A percentile compares a stretch with the other conserved stretches of the same genome.
Conservation (phyloP, 2,329 filamentous ascomycete genomes). For the Erysiphe neolycopersici region DNA sequence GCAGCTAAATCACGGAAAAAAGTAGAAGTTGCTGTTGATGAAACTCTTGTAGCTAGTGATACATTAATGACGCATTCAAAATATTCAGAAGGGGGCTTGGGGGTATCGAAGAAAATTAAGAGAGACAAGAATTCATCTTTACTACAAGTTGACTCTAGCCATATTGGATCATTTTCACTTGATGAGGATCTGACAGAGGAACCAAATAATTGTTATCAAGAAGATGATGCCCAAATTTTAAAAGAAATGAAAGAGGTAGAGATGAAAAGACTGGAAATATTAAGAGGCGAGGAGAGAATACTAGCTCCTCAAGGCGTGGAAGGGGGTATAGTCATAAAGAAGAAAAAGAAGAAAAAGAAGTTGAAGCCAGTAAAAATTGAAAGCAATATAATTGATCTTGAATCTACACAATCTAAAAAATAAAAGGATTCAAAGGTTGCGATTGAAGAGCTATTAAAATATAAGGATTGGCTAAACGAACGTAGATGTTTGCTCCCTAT, state of each 20-base stretch:
- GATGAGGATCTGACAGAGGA: conserved; percentile 20
- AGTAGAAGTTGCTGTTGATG: conserved; percentile 45
- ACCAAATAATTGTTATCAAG: conserved; percentile 31
- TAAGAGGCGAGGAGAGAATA: conserved; percentile 49
- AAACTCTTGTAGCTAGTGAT: conserved; percentile 34
- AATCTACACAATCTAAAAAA: neutral
- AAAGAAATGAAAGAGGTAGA: conserved; percentile 77
- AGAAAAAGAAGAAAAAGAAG: conserved; percentile 23
- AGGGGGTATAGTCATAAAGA: conserved; percentile 34
- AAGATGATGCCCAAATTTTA: conserved; percentile 70
- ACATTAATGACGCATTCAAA: conserved; percentile 22
- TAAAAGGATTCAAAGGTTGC: too few relatives aligned
- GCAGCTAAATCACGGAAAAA: conserved; percentile 23
- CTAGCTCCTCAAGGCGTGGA: conserved; percentile 45
- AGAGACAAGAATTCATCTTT: conserved; percentile 33
- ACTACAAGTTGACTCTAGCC: conserved; percentile 68
- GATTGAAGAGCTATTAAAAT: too few relatives aligned
- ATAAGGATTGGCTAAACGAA: too few relatives aligned
- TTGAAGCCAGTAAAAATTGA: conserved; percentile 11
- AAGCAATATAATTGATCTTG: conserved; percentile 1
- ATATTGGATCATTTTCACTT: conserved; percentile 45
- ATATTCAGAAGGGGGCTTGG: conserved; percentile 26
- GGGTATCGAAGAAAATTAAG: conserved; percentile 22
- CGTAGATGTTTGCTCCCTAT: too few relatives aligned
- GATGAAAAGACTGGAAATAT: conserved; percentile 66